Evolutionary conservation across 257 asterid species (phyloP), one percentile per base, ranked within the genome.

Genomic region (Solanum bulbocastanum): DNA sequence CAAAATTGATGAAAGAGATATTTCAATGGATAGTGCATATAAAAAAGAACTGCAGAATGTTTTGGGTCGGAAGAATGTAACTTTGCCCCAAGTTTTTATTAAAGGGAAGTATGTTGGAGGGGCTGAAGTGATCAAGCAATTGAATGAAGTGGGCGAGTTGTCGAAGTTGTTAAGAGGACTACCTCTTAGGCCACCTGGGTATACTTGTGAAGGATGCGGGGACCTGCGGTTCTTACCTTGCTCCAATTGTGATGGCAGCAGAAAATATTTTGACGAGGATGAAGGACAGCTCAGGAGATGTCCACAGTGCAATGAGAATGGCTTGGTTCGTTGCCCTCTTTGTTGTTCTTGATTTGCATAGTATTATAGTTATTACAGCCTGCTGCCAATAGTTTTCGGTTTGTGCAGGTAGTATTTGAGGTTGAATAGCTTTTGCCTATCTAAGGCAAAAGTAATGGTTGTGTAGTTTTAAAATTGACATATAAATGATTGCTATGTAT

Each of bases 71-170:
- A 93, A 88, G 83, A 87, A 87, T 18, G 91, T 94, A n/a, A 83
- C 87, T 86, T 90, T 96, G 86, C 99, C 99, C 3, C 99, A 95
- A 90, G 96, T 96, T 58, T 96, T 96, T 89, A 83, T 96, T 62
- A 96, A 92, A 88, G 97, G 97, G 42, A 90, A 91, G 56, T 83
- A 94, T 91, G 86, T 90, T 5, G 97, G 96, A 4, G 96, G 96
- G 15, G 93, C 93, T 2, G 95, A 94, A 27, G 25, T 87, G 44
- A 84, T 93, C 3, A 89, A 90, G 88, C 93, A 94, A 35, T 58
- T 93, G 85, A 90, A 90, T 40, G 97, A 94, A 85, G 86, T 49
- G 4, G 96, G 94, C 9, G 94, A 92, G 87, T 90, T 94, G 13
- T 90, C 73, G 5, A 88, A 60, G 92, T 88, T 92, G 74, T 30